Base-by-base conservation (phyloP, 225 moss, liverwort and hornwort species). In the Ulota crispa region DNA sequence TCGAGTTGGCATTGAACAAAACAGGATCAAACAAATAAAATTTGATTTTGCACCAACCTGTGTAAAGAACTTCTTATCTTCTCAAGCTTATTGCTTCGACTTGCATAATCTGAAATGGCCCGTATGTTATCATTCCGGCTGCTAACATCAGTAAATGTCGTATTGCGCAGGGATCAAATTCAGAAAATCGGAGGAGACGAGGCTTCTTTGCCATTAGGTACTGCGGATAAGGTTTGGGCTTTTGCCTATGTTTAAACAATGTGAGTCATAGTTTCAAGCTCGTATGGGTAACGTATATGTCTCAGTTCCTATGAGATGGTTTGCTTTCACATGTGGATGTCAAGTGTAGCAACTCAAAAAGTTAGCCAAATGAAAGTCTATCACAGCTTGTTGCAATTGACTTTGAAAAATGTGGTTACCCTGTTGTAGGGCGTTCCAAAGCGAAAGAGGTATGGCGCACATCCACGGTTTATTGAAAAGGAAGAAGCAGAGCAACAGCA, bases 371-470 rank as follows among this genome's bases (percentile, higher is more conserved):
- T 28, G 30, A 53, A 60, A 71, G 15, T 52, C 28, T 30, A 31
- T 31, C 53, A 42, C 6, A 52, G 18, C 50, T 50, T 66, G n/a
- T 32, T 80, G 66, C 41, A 30, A 62, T 57, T 55, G 62, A 75
- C 52, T 70, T 52, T 52, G 26, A 79, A 52, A 52, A 21, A 72
- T 72, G 41, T 23, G 24, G 27, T 85, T 70, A 30, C 24, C 28
- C 59, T 81, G 27, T 30, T 83, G 62, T 80, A 88, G 88, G 78
- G 23, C 70, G 63, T 73, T 70, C 41, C 62, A 0, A 91, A 89
- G 85, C 85, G 85, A 70, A 89, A 83, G 89, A 87, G 89, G 72
- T 89, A 86, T 85, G 89, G 91, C 32, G 78, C 87, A 23, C 87
- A 91, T 65, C 89, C 89, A 56, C 73, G 20, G 50, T 89, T 89